Base-by-base conservation (phyloP, 495 filamentous ascomycete species). In the Neurospora sp. region DNA sequence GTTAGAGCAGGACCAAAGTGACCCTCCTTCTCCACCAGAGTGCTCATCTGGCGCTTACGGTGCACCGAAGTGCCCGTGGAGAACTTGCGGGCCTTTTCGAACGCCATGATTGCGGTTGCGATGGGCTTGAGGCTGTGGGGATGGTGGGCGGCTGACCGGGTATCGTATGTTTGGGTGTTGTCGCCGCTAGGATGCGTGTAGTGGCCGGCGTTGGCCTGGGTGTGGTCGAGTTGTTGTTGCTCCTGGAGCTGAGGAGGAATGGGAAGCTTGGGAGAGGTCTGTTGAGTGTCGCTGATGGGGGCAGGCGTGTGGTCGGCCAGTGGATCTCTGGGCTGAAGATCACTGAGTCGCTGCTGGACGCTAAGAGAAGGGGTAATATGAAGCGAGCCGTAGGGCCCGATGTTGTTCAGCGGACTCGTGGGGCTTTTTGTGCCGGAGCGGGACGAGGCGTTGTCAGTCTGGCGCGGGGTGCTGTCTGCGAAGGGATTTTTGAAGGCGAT, bases 31-130 rank as follows among this genome's bases (percentile, higher is more conserved):
- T 85, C 78, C 39, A 80, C 78, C 42, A 83, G 72, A 12, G 82
- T 79, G 79, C 83, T 84, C 76, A 83, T 79, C 77, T 82, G 79
- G 20, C 84, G 82, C 78, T 81, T 80, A n/a, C 81, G 82, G 82
- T 85, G 82, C 75, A 77, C 76, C 73, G 83, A 83, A 75, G 81
- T 81, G 80, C 80, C 79, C 74, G 82, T 79, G 20, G 81, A 79
- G 73, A 85, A 86, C 72, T 81, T 79, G 72, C 80, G 82, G 11
- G 75, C 77, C 73, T 81, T 76, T 59, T 79, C 79, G 74, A 84
- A 80, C 44, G 83, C 77, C 81, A 85, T 82, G 62, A 80, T 71
- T 77, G 77, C 79, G 75, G 66, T 48, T 12, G 76, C 54, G 69
- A 77, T 66, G 8, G 77, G 77, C 6, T 74, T 72, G 39, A 81